phyloP scores from a whole-genome alignment of 2,329 filamentous ascomycete genomes.

The Coleophoma crateriformis region DNA sequence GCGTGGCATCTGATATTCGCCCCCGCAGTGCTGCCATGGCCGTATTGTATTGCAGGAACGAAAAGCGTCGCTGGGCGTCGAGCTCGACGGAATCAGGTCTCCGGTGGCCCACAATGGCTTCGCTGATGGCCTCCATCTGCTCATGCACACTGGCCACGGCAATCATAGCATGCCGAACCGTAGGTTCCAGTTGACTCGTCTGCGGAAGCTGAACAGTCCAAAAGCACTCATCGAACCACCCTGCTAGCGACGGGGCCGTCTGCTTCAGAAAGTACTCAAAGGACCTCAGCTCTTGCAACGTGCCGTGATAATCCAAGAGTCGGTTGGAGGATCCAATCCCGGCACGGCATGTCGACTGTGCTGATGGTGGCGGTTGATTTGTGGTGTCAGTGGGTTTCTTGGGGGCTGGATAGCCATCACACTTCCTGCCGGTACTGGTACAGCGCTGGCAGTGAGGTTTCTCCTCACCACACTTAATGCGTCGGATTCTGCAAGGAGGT shows the following conservation, averaged over 20 bases:
- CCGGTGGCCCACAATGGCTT: constrained; percentile 4
- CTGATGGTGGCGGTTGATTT: constrained; percentile 14
- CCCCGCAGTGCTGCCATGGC: constrained; percentile 35
- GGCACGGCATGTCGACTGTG: constrained; percentile 27
- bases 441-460: constrained; percentile 1
- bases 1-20: constrained; percentile 28
- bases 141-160: constrained; percentile 36
- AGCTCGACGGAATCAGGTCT: constrained; percentile 4
- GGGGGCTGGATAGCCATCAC: constrained; percentile 2
- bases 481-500: neutral
- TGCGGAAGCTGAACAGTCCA: constrained; percentile 30
- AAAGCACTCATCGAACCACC: constrained; percentile 27
- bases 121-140: constrained; percentile 19
- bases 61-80: constrained; percentile 21
- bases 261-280: constrained; percentile 43
- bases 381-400: constrained; percentile 1
- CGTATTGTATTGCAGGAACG: constrained; percentile 41
- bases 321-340: constrained; percentile 30
- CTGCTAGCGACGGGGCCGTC: constrained; percentile 34
- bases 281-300: constrained; percentile 23
- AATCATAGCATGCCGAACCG: constrained; percentile 29
- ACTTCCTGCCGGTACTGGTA: constrained; percentile 1
- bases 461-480: constrained; percentile 2
- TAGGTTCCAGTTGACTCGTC: constrained; percentile 25
- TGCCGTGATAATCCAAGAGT: constrained; percentile 30